Conservation (phyloP, 179 eudicot genomes). For the Pouteria campechiana region DNA sequence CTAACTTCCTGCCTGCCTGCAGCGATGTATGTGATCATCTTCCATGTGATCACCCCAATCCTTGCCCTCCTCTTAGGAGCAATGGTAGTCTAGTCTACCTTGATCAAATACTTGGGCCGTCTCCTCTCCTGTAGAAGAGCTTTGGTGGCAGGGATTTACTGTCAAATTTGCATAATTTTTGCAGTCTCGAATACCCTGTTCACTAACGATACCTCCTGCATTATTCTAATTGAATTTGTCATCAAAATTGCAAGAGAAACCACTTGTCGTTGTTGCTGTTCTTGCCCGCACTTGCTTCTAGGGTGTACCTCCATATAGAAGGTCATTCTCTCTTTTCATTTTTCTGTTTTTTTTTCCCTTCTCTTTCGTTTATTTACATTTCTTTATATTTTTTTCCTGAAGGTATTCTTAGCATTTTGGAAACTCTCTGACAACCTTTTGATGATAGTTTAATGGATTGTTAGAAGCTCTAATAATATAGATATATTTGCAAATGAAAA, state of each 20-base stretch:
- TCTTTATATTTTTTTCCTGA: too few relatives aligned
- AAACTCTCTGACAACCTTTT: too few relatives aligned
- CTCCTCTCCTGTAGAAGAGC: constrained; percentile 15
- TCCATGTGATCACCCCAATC: constrained; percentile 8
- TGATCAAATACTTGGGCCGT: constrained; percentile 13
- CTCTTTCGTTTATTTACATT: too few relatives aligned
- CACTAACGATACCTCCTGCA: constrained; percentile 16
- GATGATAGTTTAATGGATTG: too few relatives aligned
- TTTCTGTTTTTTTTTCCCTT: too few relatives aligned
- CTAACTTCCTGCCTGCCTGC: too few relatives aligned
- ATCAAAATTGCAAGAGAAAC: constrained; percentile 9
- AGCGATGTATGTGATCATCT: constrained; percentile 10
- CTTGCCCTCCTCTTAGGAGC: constrained; percentile 18
- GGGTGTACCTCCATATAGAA: too few relatives aligned
- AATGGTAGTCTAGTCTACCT: constrained; percentile 17
- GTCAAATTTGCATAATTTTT: constrained; percentile 6
- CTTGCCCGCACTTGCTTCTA: constrained; percentile 11
- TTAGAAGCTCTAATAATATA: too few relatives aligned
- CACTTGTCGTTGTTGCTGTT: constrained; percentile 12
- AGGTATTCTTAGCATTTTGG: too few relatives aligned
- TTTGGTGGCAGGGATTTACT: constrained; percentile 12
- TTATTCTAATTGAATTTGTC: constrained; percentile 12
- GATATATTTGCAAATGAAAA: too few relatives aligned
- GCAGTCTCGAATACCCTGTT: constrained; percentile 13
- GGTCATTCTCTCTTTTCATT: too few relatives aligned